Conservation (phyloP, 371 early-diverging fungal species). For the Mucor indicus region DNA sequence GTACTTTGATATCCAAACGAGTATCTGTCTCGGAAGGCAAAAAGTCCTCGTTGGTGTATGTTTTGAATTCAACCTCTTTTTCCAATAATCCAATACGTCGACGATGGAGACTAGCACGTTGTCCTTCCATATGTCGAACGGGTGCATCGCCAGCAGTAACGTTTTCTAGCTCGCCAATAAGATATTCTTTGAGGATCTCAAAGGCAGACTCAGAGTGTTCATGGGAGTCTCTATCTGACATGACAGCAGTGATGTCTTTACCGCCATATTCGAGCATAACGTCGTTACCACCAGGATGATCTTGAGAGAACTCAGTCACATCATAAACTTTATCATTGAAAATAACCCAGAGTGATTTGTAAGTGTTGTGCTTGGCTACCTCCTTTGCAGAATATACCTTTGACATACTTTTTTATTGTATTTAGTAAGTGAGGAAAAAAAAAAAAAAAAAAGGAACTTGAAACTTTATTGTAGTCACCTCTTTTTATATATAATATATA, state of each 20-base stretch:
- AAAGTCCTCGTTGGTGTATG: slow-evolving; percentile 51
- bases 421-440: no score
- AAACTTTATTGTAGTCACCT: no score
- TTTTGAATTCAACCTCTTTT: slow-evolving; percentile 25
- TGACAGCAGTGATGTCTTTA: slow-evolving; percentile 64
- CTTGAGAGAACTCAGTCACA: slow-evolving; percentile 75
- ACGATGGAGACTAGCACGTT: slow-evolving; percentile 19
- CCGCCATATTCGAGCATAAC: slow-evolving; percentile 76
- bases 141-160: neutral
- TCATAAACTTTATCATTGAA: slow-evolving; percentile 80
- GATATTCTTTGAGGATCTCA: slow-evolving; percentile 78
- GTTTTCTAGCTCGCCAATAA: slow-evolving; percentile 64
- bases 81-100: slow-evolving; percentile 14
- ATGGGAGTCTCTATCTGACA: slow-evolving; percentile 78
- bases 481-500: no score
- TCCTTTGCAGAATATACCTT: slow-evolving; percentile 54
- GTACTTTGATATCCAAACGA: slow-evolving; percentile 45
- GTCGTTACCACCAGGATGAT: slow-evolving; percentile 84
- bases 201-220: slow-evolving; percentile 82
- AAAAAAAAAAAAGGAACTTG: no score
- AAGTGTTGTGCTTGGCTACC: slow-evolving; percentile 66
- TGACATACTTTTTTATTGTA: no score
- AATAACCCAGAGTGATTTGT: slow-evolving; percentile 74
- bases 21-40: slow-evolving; percentile 44
- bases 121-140: slow-evolving; percentile 6